Base-by-base conservation (phyloP, 2,329 filamentous ascomycete genomes). In the Diplodia sapinea region DNA sequence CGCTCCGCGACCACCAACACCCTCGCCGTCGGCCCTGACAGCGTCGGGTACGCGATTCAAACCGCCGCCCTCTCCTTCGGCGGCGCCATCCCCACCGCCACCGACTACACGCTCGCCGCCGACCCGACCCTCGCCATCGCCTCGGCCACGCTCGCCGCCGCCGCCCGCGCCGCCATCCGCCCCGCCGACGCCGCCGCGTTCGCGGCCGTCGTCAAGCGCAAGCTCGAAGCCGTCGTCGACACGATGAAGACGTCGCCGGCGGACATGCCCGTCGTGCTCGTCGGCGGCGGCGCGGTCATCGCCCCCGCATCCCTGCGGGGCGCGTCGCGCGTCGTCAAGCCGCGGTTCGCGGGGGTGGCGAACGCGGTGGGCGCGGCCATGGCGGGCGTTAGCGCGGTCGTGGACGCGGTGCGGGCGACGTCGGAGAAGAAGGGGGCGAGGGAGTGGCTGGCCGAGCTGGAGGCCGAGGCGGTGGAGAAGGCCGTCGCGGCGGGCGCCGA, bases 301-400 rank as follows among this genome's bases (percentile, higher is more conserved):
- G 82, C 84, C 2, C 81, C 83, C 0, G 78, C 83, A 5, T 71
- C 77, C 0, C 78, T 88, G 7, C 76, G 79, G 0, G 85, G 85
- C 0, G 85, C 86, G 0, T 79, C 80, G 7, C 78, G 83, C 69
- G 82, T 84, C 67, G 83, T 85, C 8, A 77, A 81, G 4, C 86
- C 86, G 0, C 80, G 82, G 2, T 83, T 83, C 61, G 79, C 85
- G 36, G 85, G 84, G 67, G 85, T 84, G 0, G 86, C 86, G 3
- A 89, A 88, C 73, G 86, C 87, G 0, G 84, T 89, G 2, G 87
- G 87, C 6, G 86, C 87, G 0, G 87, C 87, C 0, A 86, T 87
- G 38, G 84, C 84, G 2, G 85, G 85, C 65, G 82, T 87, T 0
- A 82, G 82, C 2, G 85, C 84, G 0, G 81, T 82, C 11, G 77